phyloP scores from a whole-genome alignment of 129 eudicot species.

The Solidago caesia region DNA sequence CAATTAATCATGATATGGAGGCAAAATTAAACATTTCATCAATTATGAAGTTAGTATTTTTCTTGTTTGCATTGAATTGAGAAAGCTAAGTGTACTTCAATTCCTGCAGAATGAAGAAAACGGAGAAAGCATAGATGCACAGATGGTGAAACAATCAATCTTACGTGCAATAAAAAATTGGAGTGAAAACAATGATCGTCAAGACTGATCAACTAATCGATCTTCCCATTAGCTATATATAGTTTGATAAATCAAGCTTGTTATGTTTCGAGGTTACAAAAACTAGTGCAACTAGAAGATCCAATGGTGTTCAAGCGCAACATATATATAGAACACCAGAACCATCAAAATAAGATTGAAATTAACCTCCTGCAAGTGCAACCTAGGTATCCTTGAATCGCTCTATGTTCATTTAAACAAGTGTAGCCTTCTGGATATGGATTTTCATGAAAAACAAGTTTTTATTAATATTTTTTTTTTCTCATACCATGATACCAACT shows the following conservation, averaged over 20 bases:
- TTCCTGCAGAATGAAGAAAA: constrained; percentile 59
- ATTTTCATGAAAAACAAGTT: constrained; percentile 10
- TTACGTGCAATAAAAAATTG: constrained; percentile 67
- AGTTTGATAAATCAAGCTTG: constrained; percentile 18
- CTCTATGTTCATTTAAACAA: constrained; percentile 24
- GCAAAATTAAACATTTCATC: too few relatives aligned
- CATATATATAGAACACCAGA: constrained; percentile 20
- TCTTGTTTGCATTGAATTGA: neutral
- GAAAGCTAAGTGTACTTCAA: neutral
- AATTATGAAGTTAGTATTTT: too few relatives aligned
- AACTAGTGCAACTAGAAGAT: constrained; percentile 24
- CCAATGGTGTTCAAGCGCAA: constrained; percentile 21
- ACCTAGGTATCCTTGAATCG: constrained; percentile 18
- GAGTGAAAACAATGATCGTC: constrained; percentile 50
- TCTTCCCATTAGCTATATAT: constrained; percentile 1
- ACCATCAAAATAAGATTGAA: constrained; percentile 25
- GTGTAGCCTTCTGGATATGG: constrained; percentile 23
- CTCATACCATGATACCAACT: neutral
- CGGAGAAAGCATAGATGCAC: constrained; percentile 59
- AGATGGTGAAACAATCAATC: constrained; percentile 73
- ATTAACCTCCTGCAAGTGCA: constrained; percentile 12
- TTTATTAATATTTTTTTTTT: neutral
- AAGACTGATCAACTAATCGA: constrained; percentile 29
- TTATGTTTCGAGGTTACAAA: constrained; percentile 16
- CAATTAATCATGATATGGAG: too few relatives aligned